Evolutionary conservation across 2,329 filamentous ascomycete species (phyloP), one percentile per base, ranked within the genome.

Genomic region (Venturia aucupariae): DNA sequence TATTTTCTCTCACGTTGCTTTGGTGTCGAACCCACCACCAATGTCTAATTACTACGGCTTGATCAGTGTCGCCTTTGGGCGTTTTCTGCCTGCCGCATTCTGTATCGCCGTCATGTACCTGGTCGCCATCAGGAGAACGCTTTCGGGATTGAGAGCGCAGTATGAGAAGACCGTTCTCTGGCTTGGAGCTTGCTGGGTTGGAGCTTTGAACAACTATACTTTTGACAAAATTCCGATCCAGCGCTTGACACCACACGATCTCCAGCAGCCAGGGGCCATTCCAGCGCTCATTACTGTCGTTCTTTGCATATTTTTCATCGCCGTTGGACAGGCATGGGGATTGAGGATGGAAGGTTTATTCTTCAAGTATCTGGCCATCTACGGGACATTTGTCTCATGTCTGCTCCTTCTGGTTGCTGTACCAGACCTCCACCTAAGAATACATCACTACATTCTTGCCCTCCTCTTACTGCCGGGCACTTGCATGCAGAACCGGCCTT

Each of bases 381-480:
- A 97, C 73, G 82, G 80, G 27, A 78, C 90, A 4, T 84, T 96
- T 67, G 77, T 85, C 1, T 72, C 79, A 2, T 81, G 80, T n/a
- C 84, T 97, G 42, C 72, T 94, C 38, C 77, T 92, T 61, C 82
- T 89, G 41, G 80, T 96, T 15, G 78, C 83, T 0, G 76, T 96
- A 6, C 93, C 93, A 0, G 84, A 86, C 8, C 84, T 96, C 62
- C 89, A 86, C 67, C 81, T 99, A 61, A 87, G 94, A 41, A 92
- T 99, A 65, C 94, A 99, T 73, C 94, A 99, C 75, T 99, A 97
- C 73, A 90, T 97, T 68, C 81, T 97, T 4, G 92, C 88, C 1
- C 83, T 99, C 17, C 80, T 97, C 0, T 82, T 99, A 0, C 83
- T 97, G 5, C 91, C 92, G 0, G 94, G 92, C 0, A 97, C 94